phyloP scores from a whole-genome alignment of 2,329 filamentous ascomycete genomes.

The Aureobasidium sp. region DNA sequence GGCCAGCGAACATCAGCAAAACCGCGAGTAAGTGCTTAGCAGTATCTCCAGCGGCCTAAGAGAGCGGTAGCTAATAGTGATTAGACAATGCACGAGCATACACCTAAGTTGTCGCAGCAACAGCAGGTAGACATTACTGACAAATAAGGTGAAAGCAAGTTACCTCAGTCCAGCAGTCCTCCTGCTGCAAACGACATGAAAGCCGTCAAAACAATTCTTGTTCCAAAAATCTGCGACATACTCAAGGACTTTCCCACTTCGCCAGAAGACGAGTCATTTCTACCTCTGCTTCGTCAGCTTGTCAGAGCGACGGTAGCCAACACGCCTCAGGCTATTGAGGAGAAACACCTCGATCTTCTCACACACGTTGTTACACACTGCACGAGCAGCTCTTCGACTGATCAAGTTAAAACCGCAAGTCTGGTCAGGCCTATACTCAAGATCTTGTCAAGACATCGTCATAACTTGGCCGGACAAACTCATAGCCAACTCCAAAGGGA shows the following conservation, averaged over 20 bases:
- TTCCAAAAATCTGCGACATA: neutral
- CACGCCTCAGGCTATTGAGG: neutral
- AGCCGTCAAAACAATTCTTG: neutral
- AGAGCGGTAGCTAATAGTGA: neutral
- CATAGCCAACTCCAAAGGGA: neutral
- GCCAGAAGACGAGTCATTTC: neutral
- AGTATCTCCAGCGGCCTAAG: neutral
- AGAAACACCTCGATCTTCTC: neutral
- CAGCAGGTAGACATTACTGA: neutral
- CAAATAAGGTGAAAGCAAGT: neutral
- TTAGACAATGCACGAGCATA: neutral
- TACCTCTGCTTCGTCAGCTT: neutral
- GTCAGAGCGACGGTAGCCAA: neutral
- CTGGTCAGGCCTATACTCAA: neutral
- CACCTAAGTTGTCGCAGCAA: neutral
- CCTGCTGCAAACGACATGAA: neutral
- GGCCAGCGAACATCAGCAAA: neutral
- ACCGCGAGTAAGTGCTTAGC: neutral
- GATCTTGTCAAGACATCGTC: neutral
- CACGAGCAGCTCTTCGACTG: neutral
- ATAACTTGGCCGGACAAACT: neutral
- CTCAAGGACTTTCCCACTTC: neutral
- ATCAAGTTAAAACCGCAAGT: neutral
- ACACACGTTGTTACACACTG: neutral
- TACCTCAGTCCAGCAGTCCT: neutral